phyloP scores from a whole-genome alignment of 768 basidiomycete species.

The Coprinopsis strossmayeri region DNA sequence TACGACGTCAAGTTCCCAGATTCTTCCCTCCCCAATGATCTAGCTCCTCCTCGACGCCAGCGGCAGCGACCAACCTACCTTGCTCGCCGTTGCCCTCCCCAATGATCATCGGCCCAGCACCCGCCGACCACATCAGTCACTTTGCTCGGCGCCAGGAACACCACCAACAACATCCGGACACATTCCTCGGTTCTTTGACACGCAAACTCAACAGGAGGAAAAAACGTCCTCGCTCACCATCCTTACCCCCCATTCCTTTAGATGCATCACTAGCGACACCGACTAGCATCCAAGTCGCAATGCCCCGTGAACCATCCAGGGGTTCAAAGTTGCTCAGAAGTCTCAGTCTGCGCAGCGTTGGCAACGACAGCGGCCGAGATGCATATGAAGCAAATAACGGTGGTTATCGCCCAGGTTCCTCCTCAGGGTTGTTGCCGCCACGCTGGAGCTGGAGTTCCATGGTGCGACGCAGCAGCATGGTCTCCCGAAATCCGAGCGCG shows the following conservation, averaged over 20 bases:
- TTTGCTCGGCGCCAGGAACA: slow-evolving; percentile 1
- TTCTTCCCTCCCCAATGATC: neutral
- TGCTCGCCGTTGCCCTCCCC: neutral
- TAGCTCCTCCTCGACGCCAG: slow-evolving; percentile 1
- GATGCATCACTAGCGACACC: neutral
- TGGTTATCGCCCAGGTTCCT: neutral
- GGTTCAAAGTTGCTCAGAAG: slow-evolving; percentile 1
- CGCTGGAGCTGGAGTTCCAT: neutral
- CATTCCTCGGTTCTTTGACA: neutral
- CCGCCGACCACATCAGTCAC: no score
- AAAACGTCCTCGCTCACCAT: slow-evolving; percentile 5
- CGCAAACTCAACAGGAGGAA: slow-evolving; percentile 7
- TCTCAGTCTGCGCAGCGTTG: slow-evolving; percentile 1
- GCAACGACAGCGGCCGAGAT: neutral
- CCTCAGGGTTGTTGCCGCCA: slow-evolving; percentile 1
- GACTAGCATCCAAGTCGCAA: neutral
- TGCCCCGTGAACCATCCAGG: neutral
- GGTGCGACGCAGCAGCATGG: neutral
- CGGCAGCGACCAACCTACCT: slow-evolving; percentile 1
- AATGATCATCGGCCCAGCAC: no score
- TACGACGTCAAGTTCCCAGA: neutral
- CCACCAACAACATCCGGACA: neutral
- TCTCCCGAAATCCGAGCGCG: neutral
- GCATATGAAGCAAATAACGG: neutral
- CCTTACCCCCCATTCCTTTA: neutral